These are phyloP conservation scores for Phragmites australis DNA, from an alignment of 176 grass and related monocot genomes.

Conservation along the genomic window DNA sequence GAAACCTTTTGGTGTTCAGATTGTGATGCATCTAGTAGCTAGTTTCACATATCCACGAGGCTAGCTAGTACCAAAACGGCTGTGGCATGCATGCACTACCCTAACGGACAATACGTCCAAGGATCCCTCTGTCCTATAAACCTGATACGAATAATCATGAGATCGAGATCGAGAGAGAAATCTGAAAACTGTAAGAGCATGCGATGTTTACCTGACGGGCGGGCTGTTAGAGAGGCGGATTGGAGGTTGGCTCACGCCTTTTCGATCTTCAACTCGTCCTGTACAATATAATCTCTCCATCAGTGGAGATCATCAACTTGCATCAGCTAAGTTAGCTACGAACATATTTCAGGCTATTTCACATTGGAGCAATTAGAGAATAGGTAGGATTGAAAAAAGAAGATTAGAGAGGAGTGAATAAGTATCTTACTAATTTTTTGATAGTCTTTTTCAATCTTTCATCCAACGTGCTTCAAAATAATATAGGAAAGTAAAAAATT, in stretches of 20 bases:
- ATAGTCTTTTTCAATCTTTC: no score
- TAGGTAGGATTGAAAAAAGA: no score
- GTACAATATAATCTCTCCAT: neutral
- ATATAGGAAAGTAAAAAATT: no score
- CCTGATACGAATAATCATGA: conserved; percentile 41
- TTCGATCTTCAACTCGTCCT: neutral
- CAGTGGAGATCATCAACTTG: neutral
- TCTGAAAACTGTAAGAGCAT: conserved; percentile 25
- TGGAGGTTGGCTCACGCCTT: conserved; percentile 46
- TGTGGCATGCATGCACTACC: neutral
- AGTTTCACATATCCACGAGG: neutral
- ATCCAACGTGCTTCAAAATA: no score
- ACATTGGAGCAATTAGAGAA: no score
- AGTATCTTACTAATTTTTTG: no score
- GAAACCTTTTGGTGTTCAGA: neutral
- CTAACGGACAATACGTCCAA: conserved; percentile 39
- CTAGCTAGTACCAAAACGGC: neutral
- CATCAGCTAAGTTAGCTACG: neutral
- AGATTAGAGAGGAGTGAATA: no score
- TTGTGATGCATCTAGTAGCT: neutral
- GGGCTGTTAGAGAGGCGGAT: conserved; percentile 42
- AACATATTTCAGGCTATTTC: no score
- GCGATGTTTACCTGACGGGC: conserved; percentile 38
- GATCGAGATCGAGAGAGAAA: neutral
- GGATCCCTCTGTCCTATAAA: conserved; percentile 5